Evolutionary conservation across 352 stramenopile species (phyloP).

Genomic region (Albugo laibachii): DNA sequence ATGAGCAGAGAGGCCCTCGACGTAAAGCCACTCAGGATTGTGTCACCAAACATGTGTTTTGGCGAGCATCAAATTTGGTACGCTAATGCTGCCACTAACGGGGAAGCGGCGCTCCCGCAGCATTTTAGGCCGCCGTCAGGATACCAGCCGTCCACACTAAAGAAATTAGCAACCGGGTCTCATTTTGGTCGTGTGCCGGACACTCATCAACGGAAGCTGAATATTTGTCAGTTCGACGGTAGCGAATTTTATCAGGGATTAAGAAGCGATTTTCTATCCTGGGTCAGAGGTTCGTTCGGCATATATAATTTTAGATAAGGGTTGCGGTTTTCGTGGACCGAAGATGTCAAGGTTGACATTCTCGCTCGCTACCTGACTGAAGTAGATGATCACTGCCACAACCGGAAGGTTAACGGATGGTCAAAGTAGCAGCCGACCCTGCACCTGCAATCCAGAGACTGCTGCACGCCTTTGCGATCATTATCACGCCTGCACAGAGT

Average conservation of each 20-base stretch:
- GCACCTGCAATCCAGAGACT: conserved; percentile 2
- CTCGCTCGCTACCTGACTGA: conserved; percentile 2
- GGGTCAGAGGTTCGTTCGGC: conserved; percentile 1
- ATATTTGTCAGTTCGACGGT: conserved; percentile 2
- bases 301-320: background rate
- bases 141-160: too few species aligned
- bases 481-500: conserved; percentile 4
- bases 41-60: too few species aligned
- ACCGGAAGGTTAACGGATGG: conserved; percentile 4
- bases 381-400: conserved; percentile 6
- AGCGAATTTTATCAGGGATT: conserved; percentile 8
- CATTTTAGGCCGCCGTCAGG: too few species aligned
- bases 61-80: too few species aligned
- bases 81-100: too few species aligned
- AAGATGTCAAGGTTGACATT: conserved; percentile 2
- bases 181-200: too few species aligned
- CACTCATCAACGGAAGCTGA: conserved; percentile 3
- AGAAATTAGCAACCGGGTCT: too few species aligned
- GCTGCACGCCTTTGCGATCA: conserved; percentile 1
- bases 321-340: background rate
- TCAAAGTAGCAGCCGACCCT: conserved; percentile 2
- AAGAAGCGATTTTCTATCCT: background rate
- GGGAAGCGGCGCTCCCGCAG: too few species aligned
- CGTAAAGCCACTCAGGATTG: too few species aligned
- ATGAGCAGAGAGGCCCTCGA: too few species aligned